Evolutionary conservation across 1,284 basidiomycete genomes (phyloP), one percentile per base, ranked within the genome.

Genomic region (Cerrena zonata): DNA sequence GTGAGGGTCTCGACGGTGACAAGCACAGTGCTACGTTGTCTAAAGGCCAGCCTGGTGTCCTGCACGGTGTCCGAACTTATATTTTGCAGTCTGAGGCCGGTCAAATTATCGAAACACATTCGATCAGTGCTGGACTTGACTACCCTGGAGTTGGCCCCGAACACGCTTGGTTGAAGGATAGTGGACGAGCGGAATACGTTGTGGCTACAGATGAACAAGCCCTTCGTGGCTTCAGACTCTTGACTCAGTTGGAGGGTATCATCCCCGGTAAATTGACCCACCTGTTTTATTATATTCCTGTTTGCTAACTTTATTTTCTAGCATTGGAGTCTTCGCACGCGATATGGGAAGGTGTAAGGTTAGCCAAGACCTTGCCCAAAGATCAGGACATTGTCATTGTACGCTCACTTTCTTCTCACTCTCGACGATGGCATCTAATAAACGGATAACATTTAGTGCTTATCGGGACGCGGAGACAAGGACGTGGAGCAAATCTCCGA

Each of bases 51-150:
- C 90, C 92, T 1, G 96, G 96, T 58, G 95, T 99, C 41, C 78
- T 99, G 40, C 96, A 99, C 69, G 96, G 96, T 53, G 93, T 94
- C 24, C 78, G 89, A 59, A 98, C 96, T 11, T 98, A 98, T 70
- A 80, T 99, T 56, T 78, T 99, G 15, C 96, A 99, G 69, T 87
- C 88, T 24, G 65, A 78, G 42, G 80, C 80, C 26, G 96, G 96
- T 27, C 96, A 99, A 72, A 94, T 99, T 64, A 84, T 88, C 58
- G 94, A 97, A 68, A 98, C 96, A 18, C 94, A 98, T 71, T 97
- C 94, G 18, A 90, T 99, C 69, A 94, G 90, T 60, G 95, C 96
- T 47, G 96, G 95, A 36, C 75, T 96, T 43, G 89, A 93, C 68
- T 93, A 92, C 66, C 90, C 89, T 27, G 87, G 91, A 61, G 96